Evolutionary conservation across 495 filamentous ascomycete genomes (phyloP), one percentile per base, ranked within the genome.

Genomic region (Penicillium salamii): DNA sequence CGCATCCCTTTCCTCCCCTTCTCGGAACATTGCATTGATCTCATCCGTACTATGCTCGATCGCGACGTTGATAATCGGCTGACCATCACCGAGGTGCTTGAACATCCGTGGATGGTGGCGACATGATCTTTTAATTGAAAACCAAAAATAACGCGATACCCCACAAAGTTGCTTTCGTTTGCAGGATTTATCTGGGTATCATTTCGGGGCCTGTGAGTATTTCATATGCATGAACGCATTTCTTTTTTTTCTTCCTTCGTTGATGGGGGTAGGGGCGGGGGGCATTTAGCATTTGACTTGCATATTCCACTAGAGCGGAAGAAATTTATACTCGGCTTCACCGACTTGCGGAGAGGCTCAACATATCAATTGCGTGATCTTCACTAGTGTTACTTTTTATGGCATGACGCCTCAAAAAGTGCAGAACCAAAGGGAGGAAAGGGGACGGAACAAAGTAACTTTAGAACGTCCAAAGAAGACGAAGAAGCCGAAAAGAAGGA

Each of bases 41-140:
- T 98, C 34, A 88, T 98, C 42, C 79, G 89, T 32, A 72, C 79
- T 54, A 97, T 97, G 93, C 83, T 98, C 9, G 81, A 97, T 61
- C 83, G 93, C 13, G 85, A 97, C 62, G 87, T 97, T 20, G 82
- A 89, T 46, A 76, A 84, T 57, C 78, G 93, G 19, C 79, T 89
- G 49, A 85, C 83, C 9, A 95, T 98, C 50, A 83, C 86, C 24
- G 81, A 89, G 60, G 90, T 98, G 11, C 67, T 95, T 48, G 85
- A 88, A 13, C 92, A 97, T 71, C 79, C 84, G 13, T 98, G 93
- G 93, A 71, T 77, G 72, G 42, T 48, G 3, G 65, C 58, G 40
- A 52, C 35, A 31, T 69, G 42, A 65, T 39, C 15, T 34, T 8
- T 48, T 39, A 60, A 42, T 51, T 55, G 52, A 58, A 33, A 32